phyloP scores from a whole-genome alignment of 2,329 filamentous ascomycete species.

The Rhynchosporium graminicola region DNA sequence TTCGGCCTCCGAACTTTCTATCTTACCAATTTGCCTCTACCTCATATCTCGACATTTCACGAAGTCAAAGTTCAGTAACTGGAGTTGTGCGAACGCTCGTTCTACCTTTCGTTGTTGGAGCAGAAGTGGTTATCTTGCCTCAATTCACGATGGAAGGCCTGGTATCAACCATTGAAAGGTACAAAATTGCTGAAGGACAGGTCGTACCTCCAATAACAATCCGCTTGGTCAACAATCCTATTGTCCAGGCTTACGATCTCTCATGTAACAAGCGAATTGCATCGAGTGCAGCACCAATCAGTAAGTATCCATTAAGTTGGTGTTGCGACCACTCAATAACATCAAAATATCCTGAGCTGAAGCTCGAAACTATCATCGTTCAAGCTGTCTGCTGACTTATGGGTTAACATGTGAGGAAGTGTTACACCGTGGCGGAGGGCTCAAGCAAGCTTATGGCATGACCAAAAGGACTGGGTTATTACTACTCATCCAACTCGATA shows the following conservation, averaged over 20 bases:
- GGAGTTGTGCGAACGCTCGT: constrained; percentile 63
- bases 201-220: constrained; percentile 64
- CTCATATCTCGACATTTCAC: not conserved
- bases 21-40: constrained; percentile 44
- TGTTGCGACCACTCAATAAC: not conserved
- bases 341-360: not conserved
- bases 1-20: constrained; percentile 59
- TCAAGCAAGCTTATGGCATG: constrained; percentile 70
- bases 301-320: constrained; percentile 20
- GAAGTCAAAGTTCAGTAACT: constrained; percentile 21
- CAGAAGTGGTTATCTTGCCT: constrained; percentile 64
- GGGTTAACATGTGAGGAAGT: constrained; percentile 47
- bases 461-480: constrained; percentile 64
- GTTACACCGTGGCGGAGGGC: constrained; percentile 57
- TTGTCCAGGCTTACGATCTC: constrained; percentile 59
- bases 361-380: not conserved
- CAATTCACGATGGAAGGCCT: constrained; percentile 59
- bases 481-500: constrained; percentile 56
- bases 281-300: constrained; percentile 61
- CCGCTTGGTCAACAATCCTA: constrained; percentile 57
- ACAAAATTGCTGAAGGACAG: constrained; percentile 36
- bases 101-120: constrained; percentile 60
- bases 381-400: not conserved
- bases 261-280: constrained; percentile 55
- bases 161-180: constrained; percentile 49